A percentile compares a stretch with the other conserved stretches of the same genome.
These are phyloP conservation scores for Trichoderma virens DNA, from an alignment of 495 filamentous ascomycete genomes.

Conservation along the genomic window DNA sequence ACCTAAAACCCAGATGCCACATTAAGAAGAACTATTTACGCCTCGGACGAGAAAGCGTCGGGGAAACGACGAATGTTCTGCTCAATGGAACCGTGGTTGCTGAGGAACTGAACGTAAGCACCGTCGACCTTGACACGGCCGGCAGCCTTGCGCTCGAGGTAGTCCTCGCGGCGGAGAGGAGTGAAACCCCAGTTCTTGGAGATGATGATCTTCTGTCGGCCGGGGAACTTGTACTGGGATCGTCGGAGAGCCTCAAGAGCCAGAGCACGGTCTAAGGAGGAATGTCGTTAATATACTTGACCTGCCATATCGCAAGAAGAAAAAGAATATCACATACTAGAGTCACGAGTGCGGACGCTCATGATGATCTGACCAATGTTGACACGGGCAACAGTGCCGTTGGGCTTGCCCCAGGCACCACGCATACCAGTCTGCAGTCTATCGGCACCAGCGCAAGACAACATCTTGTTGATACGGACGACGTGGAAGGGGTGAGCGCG, in stretches of 20 bases:
- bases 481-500: constrained; percentile 99
- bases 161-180: constrained; percentile 92
- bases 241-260: constrained; percentile 98
- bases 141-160: constrained; percentile 81
- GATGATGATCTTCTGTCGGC: constrained; percentile 99
- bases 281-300: constrained; percentile 21
- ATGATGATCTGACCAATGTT: constrained; percentile 99
- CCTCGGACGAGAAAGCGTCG: constrained; percentile 61
- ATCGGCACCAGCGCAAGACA: constrained; percentile 99
- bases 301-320: background rate
- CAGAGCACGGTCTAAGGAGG: constrained; percentile 60
- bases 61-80: constrained; percentile 91
- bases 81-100: constrained; percentile 76
- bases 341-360: constrained; percentile 91
- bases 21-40: constrained; percentile 1
- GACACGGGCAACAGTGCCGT: constrained; percentile 95
- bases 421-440: constrained; percentile 99
- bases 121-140: constrained; percentile 90
- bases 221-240: constrained; percentile 99
- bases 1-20: constrained; percentile 9
- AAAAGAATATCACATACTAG: constrained; percentile 42
- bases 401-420: constrained; percentile 99
- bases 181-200: constrained; percentile 99
- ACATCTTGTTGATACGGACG: constrained; percentile 99
- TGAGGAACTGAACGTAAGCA: constrained; percentile 98